A percentile compares a stretch with the other conserved stretches of the same genome.
These are phyloP conservation scores for Fragilaria radians DNA, from an alignment of 108 stramenopile genomes.

Conservation along the genomic window DNA sequence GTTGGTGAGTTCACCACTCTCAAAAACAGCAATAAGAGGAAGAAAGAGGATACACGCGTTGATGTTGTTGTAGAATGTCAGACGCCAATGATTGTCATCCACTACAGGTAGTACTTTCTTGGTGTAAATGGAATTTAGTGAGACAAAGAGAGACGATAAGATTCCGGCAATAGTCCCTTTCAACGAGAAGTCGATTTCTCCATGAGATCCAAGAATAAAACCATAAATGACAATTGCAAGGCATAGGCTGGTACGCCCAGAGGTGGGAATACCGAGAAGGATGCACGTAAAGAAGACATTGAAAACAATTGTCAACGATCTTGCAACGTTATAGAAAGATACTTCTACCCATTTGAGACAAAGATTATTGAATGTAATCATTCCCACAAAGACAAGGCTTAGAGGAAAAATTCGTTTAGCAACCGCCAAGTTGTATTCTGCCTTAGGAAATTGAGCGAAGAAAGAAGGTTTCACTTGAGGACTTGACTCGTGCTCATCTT, in stretches of 20 bases:
- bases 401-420: slow-evolving; percentile 71
- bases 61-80: slow-evolving; percentile 93
- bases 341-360: slow-evolving; percentile 93
- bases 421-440: slow-evolving; percentile 47
- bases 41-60: slow-evolving; percentile 87
- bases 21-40: slow-evolving; percentile 78
- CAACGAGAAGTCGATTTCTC: slow-evolving; percentile 81
- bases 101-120: slow-evolving; percentile 83
- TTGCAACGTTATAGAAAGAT: slow-evolving; percentile 94
- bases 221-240: slow-evolving; percentile 82
- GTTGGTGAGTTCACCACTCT: slow-evolving; percentile 38
- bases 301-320: slow-evolving; percentile 92
- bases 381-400: slow-evolving; percentile 85
- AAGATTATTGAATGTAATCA: slow-evolving; percentile 96
- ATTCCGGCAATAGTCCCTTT: slow-evolving; percentile 84
- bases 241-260: slow-evolving; percentile 58
- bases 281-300: slow-evolving; percentile 80
- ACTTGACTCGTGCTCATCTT: background rate
- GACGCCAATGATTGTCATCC: slow-evolving; percentile 88
- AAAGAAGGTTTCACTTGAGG: slow-evolving; percentile 42
- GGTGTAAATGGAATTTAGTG: slow-evolving; percentile 92
- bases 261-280: slow-evolving; percentile 73
- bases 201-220: slow-evolving; percentile 83
- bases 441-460: slow-evolving; percentile 81
- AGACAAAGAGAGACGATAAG: slow-evolving; percentile 85